Evolutionary conservation across 2,329 filamentous ascomycete genomes (phyloP), one percentile per base, ranked within the genome.

Genomic region (Aspergillus transmontanensis): DNA sequence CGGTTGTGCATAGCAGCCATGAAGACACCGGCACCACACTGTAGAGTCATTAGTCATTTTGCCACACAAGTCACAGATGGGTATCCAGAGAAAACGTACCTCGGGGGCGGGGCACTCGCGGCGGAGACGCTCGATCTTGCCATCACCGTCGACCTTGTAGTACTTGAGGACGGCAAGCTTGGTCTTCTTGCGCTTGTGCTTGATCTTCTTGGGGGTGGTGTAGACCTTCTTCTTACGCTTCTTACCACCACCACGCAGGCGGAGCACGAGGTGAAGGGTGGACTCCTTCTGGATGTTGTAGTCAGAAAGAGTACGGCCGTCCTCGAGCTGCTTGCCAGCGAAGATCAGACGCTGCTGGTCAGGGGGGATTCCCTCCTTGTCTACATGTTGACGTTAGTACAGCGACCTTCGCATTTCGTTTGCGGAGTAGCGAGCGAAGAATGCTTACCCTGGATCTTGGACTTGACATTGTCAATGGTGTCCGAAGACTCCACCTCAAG

Each of bases 131-230:
- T 99, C 95, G 78, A 99, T 98, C 91, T 98, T 98, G 85, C 96
- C 95, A 79, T 99, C 95, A 77, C 92, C 93, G 84, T 98, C 95
- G 78, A 99, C 95, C 92, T 99, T 99, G 92, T 99, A 99, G 92
- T 99, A 99, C 91, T 99, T 99, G 84, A 99, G 94, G 76, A 99
- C 94, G 79, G 95, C 95, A 83, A 99, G 87, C 91, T 99, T 99
- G 90, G 92, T 97, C 94, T 99, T 99, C 93, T 98, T 99, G 88
- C 93, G 91, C 94, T 99, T 99, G 91, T 99, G 95, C 95, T 99
- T 99, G 91, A 99, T 99, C 93, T 99, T 99, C 94, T 99, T 99
- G 83, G 95, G 95, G 79, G 95, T 99, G 82, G 93, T 98, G 92
- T 99, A 99, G 76, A 99, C 95, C 94, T 99, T 99, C 93, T 97